Base-by-base conservation (phyloP, 2,329 filamentous ascomycete genomes). In the Arthrobotrys iridis region DNA sequence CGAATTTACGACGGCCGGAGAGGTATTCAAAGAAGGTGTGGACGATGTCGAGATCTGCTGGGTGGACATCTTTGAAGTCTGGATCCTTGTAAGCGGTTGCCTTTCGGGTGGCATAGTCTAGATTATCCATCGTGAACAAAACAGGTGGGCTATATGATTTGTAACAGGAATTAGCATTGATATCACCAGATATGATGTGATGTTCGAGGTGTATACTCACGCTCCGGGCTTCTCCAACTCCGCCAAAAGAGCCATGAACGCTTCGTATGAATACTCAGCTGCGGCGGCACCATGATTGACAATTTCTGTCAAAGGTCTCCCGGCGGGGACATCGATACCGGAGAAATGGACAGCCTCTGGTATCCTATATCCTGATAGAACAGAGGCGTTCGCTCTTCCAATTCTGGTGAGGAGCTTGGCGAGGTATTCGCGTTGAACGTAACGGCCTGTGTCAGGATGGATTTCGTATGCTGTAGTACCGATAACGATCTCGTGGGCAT, bases 401-500 rank as follows among this genome's bases (percentile, higher is more conserved):
- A 95, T 91, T 80, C 88, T 88, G 76, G 87, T 86, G 77, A 99
- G 87, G 77, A 97, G 87, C 78, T 88, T 87, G 55, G 93, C 87
- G 30, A 88, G 90, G 82, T 94, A 95, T 50, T 87, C 85, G 35
- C 91, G 90, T 84, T 98, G 95, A 74, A 89, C 86, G 84, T 93
- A 98, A 79, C 87, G 84, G 86, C 86, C 22, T 87, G 86, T 67
- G 93, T 84, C 0, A 89, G 88, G 1, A 88, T 86, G 76, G 15
- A 76, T 63, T 43, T 80, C 79, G 83, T 97, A 99, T 75, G 93
- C 89, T 41, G 92, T 96, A 80, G 90, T 87, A 57, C 89, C 93
- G 77, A 90, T 91, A 77, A 90, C 90, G 52, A 97, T 85, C 66
- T 97, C 93, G 80, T 93, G 90, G 64, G 88, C 94, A 84, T 99